These are phyloP conservation scores for Kazachstania sp. DNA, from an alignment of 1,139 yeast genomes.

Conservation along the genomic window DNA sequence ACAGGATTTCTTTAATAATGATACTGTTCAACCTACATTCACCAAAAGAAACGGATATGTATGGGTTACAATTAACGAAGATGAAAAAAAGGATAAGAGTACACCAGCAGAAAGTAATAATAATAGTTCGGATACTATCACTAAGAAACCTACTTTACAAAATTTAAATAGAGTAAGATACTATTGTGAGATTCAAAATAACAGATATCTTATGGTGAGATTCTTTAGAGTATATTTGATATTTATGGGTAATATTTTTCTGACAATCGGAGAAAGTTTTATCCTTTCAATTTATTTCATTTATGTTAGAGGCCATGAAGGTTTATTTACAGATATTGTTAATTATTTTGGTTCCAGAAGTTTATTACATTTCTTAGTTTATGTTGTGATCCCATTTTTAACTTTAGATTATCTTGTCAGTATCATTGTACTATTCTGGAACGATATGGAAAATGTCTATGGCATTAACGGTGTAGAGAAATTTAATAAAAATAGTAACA, in stretches of 20 bases:
- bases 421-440: constrained; percentile 19
- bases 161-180: constrained; percentile 2
- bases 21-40: constrained; percentile 5
- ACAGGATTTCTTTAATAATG: background rate
- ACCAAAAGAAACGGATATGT: constrained; percentile 5
- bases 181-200: constrained; percentile 6
- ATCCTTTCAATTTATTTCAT: constrained; percentile 30
- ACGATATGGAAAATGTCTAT: constrained; percentile 13
- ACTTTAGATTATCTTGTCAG: constrained; percentile 16
- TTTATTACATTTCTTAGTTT: constrained; percentile 16
- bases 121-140: background rate
- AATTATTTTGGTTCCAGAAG: constrained; percentile 27
- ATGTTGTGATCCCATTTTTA: constrained; percentile 22
- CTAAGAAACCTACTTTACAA: background rate
- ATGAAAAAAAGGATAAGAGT: background rate
- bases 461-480: background rate
- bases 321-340: constrained; percentile 24
- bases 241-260: constrained; percentile 16
- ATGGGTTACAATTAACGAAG: constrained; percentile 6
- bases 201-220: constrained; percentile 1
- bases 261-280: constrained; percentile 26
- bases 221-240: constrained; percentile 11
- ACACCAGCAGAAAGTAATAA: background rate
- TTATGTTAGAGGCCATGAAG: constrained; percentile 27
- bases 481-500: background rate